Evolutionary conservation across 805 yeast species (phyloP).

Genomic region (Lipomyces yamadae): DNA sequence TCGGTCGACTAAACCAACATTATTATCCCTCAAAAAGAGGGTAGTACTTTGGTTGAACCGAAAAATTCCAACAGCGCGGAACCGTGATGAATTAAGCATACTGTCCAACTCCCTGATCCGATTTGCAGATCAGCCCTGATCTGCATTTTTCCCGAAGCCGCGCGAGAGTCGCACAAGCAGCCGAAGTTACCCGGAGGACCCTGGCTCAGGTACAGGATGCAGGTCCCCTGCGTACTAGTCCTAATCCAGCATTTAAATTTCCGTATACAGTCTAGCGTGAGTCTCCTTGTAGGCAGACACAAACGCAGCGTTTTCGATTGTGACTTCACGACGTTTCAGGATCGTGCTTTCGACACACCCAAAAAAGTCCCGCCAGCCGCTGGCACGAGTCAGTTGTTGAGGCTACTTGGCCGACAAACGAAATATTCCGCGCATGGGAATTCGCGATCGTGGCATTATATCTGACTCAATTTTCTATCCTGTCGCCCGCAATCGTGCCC

Average conservation of each 20-base stretch:
- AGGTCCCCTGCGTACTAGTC: not conserved
- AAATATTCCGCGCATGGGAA: not conserved
- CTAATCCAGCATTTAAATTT: not conserved
- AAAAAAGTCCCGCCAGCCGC: no score
- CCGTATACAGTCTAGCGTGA: not conserved
- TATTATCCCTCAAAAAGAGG: no score
- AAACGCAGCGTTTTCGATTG: not conserved
- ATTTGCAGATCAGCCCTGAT: not conserved
- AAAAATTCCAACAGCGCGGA: no score
- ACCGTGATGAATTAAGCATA: no score
- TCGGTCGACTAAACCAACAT: no score
- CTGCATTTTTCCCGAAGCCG: not conserved
- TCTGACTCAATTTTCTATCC: not conserved
- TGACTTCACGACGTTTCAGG: conserved; percentile 1
- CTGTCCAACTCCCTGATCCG: no score
- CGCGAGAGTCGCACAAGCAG: not conserved
- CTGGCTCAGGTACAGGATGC: not conserved
- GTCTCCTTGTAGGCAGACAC: not conserved
- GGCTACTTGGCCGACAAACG: not conserved
- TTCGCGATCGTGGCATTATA: not conserved
- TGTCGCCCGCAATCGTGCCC: no score
- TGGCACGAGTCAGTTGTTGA: no score
- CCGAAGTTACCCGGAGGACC: not conserved
- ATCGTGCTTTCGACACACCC: not conserved
- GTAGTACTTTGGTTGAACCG: no score